A percentile compares a stretch with the other conserved stretches of the same genome.
These are phyloP conservation scores for Myxozyma melibiosi DNA, from an alignment of 805 yeast species.

Conservation along the genomic window DNA sequence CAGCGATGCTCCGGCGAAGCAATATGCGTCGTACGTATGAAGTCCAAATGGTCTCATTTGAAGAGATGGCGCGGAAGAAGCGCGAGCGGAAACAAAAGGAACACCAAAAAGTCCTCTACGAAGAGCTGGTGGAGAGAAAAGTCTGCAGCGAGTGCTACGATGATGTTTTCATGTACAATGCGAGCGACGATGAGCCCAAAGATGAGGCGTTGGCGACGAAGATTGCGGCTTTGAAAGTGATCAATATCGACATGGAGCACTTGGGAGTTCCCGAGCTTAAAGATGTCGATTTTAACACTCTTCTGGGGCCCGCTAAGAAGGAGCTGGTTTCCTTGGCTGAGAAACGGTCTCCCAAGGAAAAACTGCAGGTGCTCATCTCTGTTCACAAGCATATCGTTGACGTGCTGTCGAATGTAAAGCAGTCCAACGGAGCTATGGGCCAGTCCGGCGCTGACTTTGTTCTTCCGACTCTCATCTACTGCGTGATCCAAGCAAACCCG, in stretches of 20 bases:
- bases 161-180: slow-evolving; percentile 40
- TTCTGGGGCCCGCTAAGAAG: slow-evolving; percentile 27
- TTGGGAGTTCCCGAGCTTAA: slow-evolving; percentile 38
- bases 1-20: slow-evolving; percentile 33
- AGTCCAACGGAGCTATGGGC: slow-evolving; percentile 31
- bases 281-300: slow-evolving; percentile 15
- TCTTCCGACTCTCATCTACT: slow-evolving; percentile 45
- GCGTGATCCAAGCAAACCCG: slow-evolving; percentile 40
- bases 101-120: slow-evolving; percentile 33
- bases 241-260: slow-evolving; percentile 39
- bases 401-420: slow-evolving; percentile 14
- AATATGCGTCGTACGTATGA: slow-evolving; percentile 37
- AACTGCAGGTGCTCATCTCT: slow-evolving; percentile 41
- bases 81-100: slow-evolving; percentile 37
- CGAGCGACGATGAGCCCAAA: slow-evolving; percentile 38
- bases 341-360: slow-evolving; percentile 42
- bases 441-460: slow-evolving; percentile 44
- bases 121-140: slow-evolving; percentile 43
- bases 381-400: slow-evolving; percentile 45
- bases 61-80: slow-evolving; percentile 42
- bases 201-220: slow-evolving; percentile 37
- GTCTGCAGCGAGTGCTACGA: slow-evolving; percentile 44
- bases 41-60: slow-evolving; percentile 42
- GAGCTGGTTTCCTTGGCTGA: slow-evolving; percentile 34
- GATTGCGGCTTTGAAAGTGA: slow-evolving; percentile 37